These are phyloP conservation scores for Neocallimastix lanati DNA, from an alignment of 192 early-diverging fungal genomes.

Conservation along the genomic window DNA sequence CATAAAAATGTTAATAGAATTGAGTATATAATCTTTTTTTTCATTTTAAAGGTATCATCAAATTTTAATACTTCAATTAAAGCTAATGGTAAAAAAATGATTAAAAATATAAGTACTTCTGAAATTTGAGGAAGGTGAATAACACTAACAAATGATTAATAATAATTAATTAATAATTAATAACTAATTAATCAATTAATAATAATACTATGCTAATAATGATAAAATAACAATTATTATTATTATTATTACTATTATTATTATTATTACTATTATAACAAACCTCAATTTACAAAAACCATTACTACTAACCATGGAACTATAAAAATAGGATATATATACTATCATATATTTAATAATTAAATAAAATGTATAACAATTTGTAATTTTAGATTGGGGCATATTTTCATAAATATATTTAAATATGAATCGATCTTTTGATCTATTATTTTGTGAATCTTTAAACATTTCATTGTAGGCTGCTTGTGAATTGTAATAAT, in stretches of 20 bases:
- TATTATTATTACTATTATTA: background rate
- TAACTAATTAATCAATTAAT: too few species aligned
- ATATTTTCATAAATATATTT: background rate
- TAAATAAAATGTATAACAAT: background rate
- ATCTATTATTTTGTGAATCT: background rate
- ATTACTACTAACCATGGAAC: background rate
- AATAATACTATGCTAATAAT: too few species aligned
- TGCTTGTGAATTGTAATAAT: background rate
- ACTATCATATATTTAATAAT: background rate
- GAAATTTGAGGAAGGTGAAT: background rate
- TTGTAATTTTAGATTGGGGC: background rate
- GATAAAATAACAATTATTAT: too few species aligned
- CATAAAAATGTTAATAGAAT: background rate
- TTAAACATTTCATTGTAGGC: background rate
- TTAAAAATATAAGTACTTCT: background rate
- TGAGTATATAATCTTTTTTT: background rate
- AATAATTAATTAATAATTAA: too few species aligned
- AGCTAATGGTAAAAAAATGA: background rate
- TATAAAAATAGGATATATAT: background rate
- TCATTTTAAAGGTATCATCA: background rate
- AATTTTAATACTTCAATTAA: background rate
- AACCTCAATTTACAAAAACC: background rate
- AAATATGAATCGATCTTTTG: background rate
- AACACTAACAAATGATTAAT: background rate
- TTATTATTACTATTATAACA: background rate